Percentiles rank a stretch among this genome's conserved stretches.
These are phyloP conservation scores for Solanum chaucha DNA, from an alignment of 257 asterid species.

Conservation along the genomic window DNA sequence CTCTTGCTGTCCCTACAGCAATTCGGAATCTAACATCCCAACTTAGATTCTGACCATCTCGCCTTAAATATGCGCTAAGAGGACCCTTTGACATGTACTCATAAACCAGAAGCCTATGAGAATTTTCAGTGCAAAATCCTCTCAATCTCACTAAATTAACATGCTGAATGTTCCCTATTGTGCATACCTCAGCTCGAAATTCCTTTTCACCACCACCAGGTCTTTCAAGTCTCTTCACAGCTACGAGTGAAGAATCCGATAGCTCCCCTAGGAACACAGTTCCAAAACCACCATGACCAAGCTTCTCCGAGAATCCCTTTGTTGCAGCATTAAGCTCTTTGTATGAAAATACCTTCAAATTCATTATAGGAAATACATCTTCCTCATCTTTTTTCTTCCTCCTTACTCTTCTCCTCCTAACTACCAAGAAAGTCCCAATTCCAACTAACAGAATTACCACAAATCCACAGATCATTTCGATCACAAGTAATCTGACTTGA, in stretches of 20 bases:
- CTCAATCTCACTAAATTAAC: conserved; percentile 66
- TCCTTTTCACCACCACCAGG: conserved; percentile 76
- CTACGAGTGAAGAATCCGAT: conserved; percentile 46
- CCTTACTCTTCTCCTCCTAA: conserved; percentile 27
- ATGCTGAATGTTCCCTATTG: conserved; percentile 76
- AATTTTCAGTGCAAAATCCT: conserved; percentile 66
- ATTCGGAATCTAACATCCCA: conserved; percentile 60
- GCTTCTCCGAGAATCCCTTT: conserved; percentile 64
- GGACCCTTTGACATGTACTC: conserved; percentile 87
- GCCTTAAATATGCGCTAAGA: conserved; percentile 43
- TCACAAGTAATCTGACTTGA: conserved; percentile 10
- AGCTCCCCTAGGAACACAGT: conserved; percentile 59
- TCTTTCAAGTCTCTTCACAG: conserved; percentile 75
- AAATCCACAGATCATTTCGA: conserved; percentile 39
- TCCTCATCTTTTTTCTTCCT: conserved; percentile 31
- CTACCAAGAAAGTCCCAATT: conserved; percentile 17
- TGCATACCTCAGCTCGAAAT: conserved; percentile 74
- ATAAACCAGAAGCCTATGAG: conserved; percentile 68
- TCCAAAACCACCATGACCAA: conserved; percentile 88
- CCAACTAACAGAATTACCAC: conserved; percentile 32
- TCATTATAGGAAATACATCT: conserved; percentile 40
- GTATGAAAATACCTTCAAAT: conserved; percentile 53
- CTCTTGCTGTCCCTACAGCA: conserved; percentile 59
- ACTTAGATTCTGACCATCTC: conserved; percentile 38
- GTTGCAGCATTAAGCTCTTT: conserved; percentile 66